Evolutionary conservation across 1,139 yeast species (phyloP).

Genomic region (Kodamaea plutei): DNA sequence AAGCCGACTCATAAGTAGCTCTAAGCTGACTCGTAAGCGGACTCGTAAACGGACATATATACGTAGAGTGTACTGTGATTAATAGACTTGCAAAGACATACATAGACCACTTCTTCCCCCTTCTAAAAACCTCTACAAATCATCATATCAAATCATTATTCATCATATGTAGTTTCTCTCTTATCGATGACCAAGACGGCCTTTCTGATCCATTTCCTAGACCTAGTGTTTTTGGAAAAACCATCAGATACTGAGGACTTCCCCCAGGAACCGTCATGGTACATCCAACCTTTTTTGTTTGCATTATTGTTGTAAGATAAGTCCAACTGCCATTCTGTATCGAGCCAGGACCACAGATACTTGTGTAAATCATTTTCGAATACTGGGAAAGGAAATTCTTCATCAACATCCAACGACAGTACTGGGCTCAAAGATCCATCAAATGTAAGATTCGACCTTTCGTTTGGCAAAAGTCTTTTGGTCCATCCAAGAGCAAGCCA

Average conservation of each 20-base stretch:
- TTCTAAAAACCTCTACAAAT: constrained; percentile 1
- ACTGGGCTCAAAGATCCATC: constrained; percentile 35
- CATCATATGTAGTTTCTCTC: constrained; percentile 25
- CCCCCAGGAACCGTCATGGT: constrained; percentile 52
- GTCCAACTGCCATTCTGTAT: constrained; percentile 47
- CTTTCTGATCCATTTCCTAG: constrained; percentile 47
- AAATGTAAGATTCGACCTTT: constrained; percentile 46
- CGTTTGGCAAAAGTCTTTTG: constrained; percentile 46
- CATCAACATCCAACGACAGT: constrained; percentile 26
- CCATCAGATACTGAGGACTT: constrained; percentile 40
- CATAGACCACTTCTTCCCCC: no score
- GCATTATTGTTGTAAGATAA: constrained; percentile 29
- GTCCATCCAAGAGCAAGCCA: constrained; percentile 65
- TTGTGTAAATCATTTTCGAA: constrained; percentile 38
- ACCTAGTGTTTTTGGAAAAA: constrained; percentile 46
- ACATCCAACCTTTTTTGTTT: constrained; percentile 49
- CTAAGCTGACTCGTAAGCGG: no score
- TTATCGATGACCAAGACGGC: constrained; percentile 46
- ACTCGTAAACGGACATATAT: no score
- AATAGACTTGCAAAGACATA: no score
- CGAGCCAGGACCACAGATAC: constrained; percentile 56
- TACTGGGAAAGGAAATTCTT: constrained; percentile 45
- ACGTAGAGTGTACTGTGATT: no score
- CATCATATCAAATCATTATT: constrained; percentile 6
- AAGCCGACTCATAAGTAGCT: no score